Conservation (phyloP, 202 grass and related monocot species). For the Carex arenaria region DNA sequence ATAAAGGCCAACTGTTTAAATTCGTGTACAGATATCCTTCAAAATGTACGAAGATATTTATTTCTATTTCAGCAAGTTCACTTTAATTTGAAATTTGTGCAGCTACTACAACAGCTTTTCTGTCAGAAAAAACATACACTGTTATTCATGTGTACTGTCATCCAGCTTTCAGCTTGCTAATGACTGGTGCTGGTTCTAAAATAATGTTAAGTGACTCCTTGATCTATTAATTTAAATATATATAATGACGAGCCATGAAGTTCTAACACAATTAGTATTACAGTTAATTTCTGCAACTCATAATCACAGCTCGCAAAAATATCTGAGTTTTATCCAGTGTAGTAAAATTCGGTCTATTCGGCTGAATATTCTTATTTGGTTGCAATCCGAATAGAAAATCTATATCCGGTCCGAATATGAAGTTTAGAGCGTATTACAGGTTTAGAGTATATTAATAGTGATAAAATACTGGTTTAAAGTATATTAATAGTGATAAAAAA, state of each 20-base stretch:
- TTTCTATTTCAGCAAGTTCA: neutral
- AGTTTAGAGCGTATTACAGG: too few species aligned
- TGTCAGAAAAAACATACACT: neutral
- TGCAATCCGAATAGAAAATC: too few species aligned
- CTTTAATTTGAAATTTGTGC: neutral
- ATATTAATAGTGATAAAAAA: too few species aligned
- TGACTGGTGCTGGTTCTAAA: neutral
- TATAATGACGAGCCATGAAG: neutral
- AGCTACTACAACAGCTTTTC: neutral
- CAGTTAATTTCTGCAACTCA: neutral
- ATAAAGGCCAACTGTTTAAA: neutral
- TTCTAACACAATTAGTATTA: neutral
- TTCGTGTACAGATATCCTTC: neutral
- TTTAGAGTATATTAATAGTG: too few species aligned
- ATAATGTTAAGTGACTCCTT: neutral
- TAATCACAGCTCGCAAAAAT: too few species aligned
- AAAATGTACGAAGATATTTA: conserved; percentile 5
- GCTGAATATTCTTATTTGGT: too few species aligned
- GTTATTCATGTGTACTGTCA: neutral
- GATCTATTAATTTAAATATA: neutral
- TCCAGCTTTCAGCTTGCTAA: neutral
- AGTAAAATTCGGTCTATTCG: too few species aligned
- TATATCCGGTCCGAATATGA: too few species aligned
- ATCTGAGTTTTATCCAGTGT: too few species aligned
- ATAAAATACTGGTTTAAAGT: too few species aligned